Conservation (phyloP, 768 basidiomycete species). For the Galerina sulciceps region DNA sequence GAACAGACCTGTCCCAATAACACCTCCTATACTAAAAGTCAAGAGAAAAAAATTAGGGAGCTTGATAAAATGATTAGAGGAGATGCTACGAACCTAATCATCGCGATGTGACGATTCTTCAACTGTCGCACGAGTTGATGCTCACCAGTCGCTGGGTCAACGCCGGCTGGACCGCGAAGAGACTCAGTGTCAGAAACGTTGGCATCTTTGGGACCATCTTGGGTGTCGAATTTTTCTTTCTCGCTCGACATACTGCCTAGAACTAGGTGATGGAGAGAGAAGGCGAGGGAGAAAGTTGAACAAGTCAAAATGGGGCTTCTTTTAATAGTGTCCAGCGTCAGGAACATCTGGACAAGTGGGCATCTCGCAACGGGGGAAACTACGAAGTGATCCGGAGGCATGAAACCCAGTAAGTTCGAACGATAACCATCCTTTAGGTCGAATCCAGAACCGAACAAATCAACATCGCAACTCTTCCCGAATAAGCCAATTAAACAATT, state of each 20-base stretch:
- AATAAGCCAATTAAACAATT: too few relatives aligned
- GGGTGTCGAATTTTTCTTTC: constrained; percentile 15
- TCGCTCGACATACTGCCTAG: constrained; percentile 15
- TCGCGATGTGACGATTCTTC: constrained; percentile 80
- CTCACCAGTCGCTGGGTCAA: constrained; percentile 14
- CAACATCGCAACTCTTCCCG: too few relatives aligned
- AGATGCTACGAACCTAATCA: constrained; percentile 61
- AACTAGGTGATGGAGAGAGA: constrained; percentile 1
- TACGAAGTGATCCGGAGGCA: constrained; percentile 11
- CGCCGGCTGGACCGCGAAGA: constrained; percentile 3
- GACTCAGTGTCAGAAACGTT: constrained; percentile 20
- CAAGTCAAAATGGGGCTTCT: background rate
- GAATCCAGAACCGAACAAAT: background rate
- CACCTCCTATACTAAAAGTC: constrained; percentile 58
- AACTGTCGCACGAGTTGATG: constrained; percentile 58
- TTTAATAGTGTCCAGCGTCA: constrained; percentile 13
- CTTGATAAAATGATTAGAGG: background rate
- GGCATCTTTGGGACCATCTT: background rate
- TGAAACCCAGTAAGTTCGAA: background rate
- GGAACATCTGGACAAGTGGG: constrained; percentile 11
- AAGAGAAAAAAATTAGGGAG: background rate
- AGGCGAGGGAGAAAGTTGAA: background rate
- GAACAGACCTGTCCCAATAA: constrained; percentile 55
- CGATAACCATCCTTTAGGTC: background rate
- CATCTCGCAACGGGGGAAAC: constrained; percentile 7